Conservation (phyloP, 2,329 filamentous ascomycete genomes). For the Monosporascus sp. region DNA sequence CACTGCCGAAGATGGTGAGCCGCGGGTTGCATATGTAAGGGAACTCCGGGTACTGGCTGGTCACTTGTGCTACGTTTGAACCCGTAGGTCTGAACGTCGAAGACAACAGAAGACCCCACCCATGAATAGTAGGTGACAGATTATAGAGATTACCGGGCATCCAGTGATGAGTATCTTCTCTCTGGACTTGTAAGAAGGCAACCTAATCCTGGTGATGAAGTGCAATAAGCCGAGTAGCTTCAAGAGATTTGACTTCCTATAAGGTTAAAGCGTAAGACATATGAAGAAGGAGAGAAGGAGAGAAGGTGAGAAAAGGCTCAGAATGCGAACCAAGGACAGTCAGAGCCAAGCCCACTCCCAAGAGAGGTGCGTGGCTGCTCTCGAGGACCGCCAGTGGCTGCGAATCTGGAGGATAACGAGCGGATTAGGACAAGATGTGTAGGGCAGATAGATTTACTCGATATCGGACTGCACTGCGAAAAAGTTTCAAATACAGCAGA, state of each 20-base stretch:
- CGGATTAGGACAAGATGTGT: too few species aligned
- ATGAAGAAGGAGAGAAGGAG: background rate
- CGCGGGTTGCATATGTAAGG: conserved; percentile 14
- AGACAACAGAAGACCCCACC: conserved; percentile 20
- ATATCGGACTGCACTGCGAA: too few species aligned
- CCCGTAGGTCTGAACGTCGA: conserved; percentile 17
- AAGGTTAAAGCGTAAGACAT: background rate
- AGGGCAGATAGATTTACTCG: too few species aligned
- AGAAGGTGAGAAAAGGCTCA: background rate
- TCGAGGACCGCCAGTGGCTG: background rate
- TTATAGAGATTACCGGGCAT: conserved; percentile 9
- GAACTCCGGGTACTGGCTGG: conserved; percentile 16
- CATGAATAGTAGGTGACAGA: conserved; percentile 23
- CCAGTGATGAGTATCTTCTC: conserved; percentile 2
- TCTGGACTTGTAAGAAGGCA: background rate
- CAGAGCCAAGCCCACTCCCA: background rate
- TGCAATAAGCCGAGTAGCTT: background rate
- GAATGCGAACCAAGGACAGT: background rate
- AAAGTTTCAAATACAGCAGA: too few species aligned
- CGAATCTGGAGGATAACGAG: background rate
- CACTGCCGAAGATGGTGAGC: conserved; percentile 15
- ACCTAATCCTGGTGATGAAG: background rate
- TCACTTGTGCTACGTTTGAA: conserved; percentile 16
- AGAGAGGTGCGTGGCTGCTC: background rate
- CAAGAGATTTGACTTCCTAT: background rate